phyloP scores from a whole-genome alignment of 2,329 filamentous ascomycete species.

The Talaromyces sp. region DNA sequence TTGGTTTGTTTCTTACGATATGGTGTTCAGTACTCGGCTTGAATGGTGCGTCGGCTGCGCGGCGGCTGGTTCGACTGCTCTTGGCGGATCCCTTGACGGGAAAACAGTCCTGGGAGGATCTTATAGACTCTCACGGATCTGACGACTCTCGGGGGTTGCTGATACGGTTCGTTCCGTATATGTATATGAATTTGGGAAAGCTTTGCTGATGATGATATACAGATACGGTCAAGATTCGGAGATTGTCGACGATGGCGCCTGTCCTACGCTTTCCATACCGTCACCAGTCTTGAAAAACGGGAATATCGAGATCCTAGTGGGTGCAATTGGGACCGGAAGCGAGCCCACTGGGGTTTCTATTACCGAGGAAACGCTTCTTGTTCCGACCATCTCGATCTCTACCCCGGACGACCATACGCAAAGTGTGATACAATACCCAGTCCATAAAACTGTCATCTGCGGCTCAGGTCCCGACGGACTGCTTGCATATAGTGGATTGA shows the following conservation, averaged over 20 bases:
- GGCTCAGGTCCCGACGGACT: conserved; percentile 67
- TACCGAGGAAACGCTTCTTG: conserved; percentile 60
- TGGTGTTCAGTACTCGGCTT: conserved; percentile 42
- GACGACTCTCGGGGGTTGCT: conserved; percentile 52
- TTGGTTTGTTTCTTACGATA: not conserved
- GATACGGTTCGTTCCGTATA: conserved; percentile 46
- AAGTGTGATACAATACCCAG: conserved; percentile 67
- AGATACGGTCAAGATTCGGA: conserved; percentile 51
- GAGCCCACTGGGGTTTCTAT: conserved; percentile 46
- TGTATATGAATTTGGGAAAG: not conserved
- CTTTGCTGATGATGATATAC: not conserved
- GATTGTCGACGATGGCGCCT: conserved; percentile 42
- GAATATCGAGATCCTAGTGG: conserved; percentile 56
- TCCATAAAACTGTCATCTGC: conserved; percentile 74
- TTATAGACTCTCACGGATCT: conserved; percentile 48
- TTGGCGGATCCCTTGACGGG: conserved; percentile 63
- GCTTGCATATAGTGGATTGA: conserved; percentile 28
- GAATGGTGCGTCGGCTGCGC: conserved; percentile 45
- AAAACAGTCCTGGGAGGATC: conserved; percentile 61
- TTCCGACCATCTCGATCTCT: conserved; percentile 66
- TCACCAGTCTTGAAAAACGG: conserved; percentile 50
- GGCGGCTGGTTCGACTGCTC: conserved; percentile 60
- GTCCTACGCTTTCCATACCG: conserved; percentile 51
- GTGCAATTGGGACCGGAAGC: conserved; percentile 44
- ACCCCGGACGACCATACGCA: conserved; percentile 35